Conservation (phyloP, 2,329 filamentous ascomycete genomes). For the Acrocalymma vagum region DNA sequence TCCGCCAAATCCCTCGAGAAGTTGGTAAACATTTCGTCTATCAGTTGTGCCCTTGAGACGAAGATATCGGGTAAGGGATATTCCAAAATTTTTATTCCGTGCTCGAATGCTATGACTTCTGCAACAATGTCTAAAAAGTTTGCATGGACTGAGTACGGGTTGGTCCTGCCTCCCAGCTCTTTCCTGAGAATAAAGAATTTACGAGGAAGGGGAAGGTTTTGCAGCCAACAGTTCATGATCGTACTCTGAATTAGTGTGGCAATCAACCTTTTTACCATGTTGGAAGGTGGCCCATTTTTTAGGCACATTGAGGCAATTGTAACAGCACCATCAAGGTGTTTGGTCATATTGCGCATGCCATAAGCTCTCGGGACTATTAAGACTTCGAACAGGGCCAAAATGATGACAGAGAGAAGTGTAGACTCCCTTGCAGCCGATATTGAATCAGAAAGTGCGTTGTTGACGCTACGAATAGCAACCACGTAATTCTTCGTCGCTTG, state of each 20-base stretch:
- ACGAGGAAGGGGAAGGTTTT: conserved; percentile 25
- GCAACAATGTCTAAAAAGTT: conserved; percentile 27
- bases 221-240: conserved; percentile 36
- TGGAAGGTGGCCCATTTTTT: conserved; percentile 20
- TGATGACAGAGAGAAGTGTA: conserved; percentile 32
- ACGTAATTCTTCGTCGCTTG: conserved; percentile 29
- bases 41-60: conserved; percentile 16
- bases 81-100: conserved; percentile 8
- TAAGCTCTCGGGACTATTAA: conserved; percentile 23
- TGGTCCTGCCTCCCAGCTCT: conserved; percentile 13
- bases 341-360: conserved; percentile 31
- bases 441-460: conserved; percentile 22
- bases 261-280: conserved; percentile 20
- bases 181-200: conserved; percentile 22
- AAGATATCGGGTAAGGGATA: conserved; percentile 11
- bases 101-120: conserved; percentile 23
- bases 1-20: conserved; percentile 25
- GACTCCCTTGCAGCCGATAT: conserved; percentile 22
- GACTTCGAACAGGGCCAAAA: conserved; percentile 38
- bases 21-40: conserved; percentile 22
- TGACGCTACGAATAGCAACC: conserved; percentile 30
- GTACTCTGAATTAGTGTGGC: conserved; percentile 28
- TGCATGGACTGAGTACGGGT: conserved; percentile 16
- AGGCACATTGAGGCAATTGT: conserved; percentile 29
- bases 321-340: conserved; percentile 37